Evolutionary conservation across 2,329 filamentous ascomycete species (phyloP), one percentile per base, ranked within the genome.

Genomic region (Botryotinia narcissicola): DNA sequence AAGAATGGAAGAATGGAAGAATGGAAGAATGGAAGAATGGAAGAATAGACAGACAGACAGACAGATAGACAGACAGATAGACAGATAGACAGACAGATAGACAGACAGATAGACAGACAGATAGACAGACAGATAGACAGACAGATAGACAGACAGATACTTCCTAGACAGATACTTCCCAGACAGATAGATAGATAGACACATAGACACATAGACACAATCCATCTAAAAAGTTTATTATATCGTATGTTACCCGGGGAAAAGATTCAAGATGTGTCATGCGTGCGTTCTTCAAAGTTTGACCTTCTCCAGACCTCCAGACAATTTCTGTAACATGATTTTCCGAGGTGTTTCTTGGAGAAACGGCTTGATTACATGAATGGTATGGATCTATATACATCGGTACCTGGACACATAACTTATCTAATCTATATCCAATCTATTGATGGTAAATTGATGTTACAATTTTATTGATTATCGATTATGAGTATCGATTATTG

Each of bases 271-370:
- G 3, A 51, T 22, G n/a, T 37, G 18, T 22, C 22, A 12, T 48
- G n/a, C 25, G 25, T 48, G 7, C 32, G 29, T 46, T 67, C 44
- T 51, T 29, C 8, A 25, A 54, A n/a, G 46, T 67, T 67, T 54
- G 35, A 67, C 32, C 32, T 70, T 54, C 48, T 54, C 25, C 48
- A 54, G 25, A 54, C 48, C 51, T 44, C n/a, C 25, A 59, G n/a
- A 59, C 67, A 44, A 48, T 44, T 20, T 35, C 18, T 59, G 51
- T 70, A 70, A 70, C 67, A 59, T 20, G 48, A 44, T 69, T 32
- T 16, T 57, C 16, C 32, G 25, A 22, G 40, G 8, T 51, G 46
- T 9, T 46, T 29, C 35, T 68, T 14, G 64, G 32, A 44, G 66
- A 59, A 69, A 69, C 48, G n/a, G 20, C 29, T n/a, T 25, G 44